Evolutionary conservation across 306 rosid species (phyloP), one percentile per base, ranked within the genome.

Genomic region (Datisca glomerata): DNA sequence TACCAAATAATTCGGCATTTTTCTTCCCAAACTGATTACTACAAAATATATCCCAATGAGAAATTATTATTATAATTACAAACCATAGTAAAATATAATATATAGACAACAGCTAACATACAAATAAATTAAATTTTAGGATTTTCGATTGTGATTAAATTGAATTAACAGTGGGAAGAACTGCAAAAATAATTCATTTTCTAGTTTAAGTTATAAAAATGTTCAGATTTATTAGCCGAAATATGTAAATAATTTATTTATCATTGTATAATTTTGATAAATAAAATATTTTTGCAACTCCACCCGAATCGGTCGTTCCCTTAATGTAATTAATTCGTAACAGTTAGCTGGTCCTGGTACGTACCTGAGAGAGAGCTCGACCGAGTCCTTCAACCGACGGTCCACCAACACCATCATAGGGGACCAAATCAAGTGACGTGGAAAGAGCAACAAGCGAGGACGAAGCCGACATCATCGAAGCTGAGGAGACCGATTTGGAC

Each of bases 361-460:
- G 55, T 55, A 55, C 69, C 14, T 63, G 69, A 9, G 57, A 41
- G 12, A 63, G 69, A 15, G 69, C 57, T 35, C 69, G 42, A 4
- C 56, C 51, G 23, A 63, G 57, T 36, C 57, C 62, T 57, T 42
- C 31, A 18, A 55, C 45, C 4, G 63, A 52, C 9, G 47, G 16
- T 15, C 31, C 63, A 45, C 33, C 63, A 33, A 31, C 34, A 5
- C 46, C 52, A 12, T 63, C 51, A 6, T 46, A 21, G 8, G 55
- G 39, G 41, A 55, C 41, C 43, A 55, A 40, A 23, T 63, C 57
- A 51, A 63, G 5, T 3, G 58, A 41, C 38, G 47, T 31, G 47
- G 38, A 41, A 7, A 24, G 38, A 11, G 31, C 24, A 34, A 21
- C 8, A 12, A 37, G 14, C 0, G 56, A 22, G 3, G 57, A 47